phyloP scores from a whole-genome alignment of 495 filamentous ascomycete genomes.

The Penicillium samsonianum region DNA sequence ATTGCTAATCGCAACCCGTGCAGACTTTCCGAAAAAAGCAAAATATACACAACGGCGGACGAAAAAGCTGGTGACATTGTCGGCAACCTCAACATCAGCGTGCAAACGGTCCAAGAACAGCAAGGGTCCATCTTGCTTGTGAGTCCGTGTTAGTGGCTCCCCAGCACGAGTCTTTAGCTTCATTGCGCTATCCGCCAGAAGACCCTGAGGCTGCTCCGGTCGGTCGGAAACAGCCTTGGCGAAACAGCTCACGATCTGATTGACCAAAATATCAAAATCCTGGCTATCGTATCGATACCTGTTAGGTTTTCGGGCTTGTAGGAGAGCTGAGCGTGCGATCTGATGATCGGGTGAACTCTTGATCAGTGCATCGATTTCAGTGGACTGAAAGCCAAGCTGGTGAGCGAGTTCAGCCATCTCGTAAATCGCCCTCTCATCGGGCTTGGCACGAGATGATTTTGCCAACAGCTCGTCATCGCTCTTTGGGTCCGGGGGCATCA shows the following conservation, averaged over 20 bases:
- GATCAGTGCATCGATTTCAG: constrained; percentile 24
- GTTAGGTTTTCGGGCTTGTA: constrained; percentile 34
- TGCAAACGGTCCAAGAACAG: constrained; percentile 36
- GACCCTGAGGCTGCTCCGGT: constrained; percentile 3
- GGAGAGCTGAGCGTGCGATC: constrained; percentile 31
- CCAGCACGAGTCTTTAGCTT: constrained; percentile 23
- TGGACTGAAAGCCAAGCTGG: constrained; percentile 32
- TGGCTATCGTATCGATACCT: constrained; percentile 29
- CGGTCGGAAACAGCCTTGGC: constrained; percentile 15
- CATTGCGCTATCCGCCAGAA: constrained; percentile 14
- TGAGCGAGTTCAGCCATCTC: constrained; percentile 31
- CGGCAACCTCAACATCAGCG: constrained; percentile 15
- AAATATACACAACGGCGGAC: constrained; percentile 36
- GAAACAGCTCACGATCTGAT: constrained; percentile 27
- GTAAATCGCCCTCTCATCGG: constrained; percentile 30
- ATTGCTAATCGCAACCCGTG: too few relatives aligned
- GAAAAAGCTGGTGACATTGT: constrained; percentile 33
- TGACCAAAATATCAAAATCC: constrained; percentile 24
- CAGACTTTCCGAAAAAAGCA: constrained; percentile 35
- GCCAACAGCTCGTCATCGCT: constrained; percentile 24
- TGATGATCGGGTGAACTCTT: constrained; percentile 30
- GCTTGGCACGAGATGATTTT: constrained; percentile 23
- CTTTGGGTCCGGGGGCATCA: constrained; percentile 26
- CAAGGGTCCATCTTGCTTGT: constrained; percentile 21
- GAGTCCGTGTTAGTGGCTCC: constrained; percentile 17